Evolutionary conservation across 768 basidiomycete genomes (phyloP), one percentile per base, ranked within the genome.

Genomic region (Terana coerulea): DNA sequence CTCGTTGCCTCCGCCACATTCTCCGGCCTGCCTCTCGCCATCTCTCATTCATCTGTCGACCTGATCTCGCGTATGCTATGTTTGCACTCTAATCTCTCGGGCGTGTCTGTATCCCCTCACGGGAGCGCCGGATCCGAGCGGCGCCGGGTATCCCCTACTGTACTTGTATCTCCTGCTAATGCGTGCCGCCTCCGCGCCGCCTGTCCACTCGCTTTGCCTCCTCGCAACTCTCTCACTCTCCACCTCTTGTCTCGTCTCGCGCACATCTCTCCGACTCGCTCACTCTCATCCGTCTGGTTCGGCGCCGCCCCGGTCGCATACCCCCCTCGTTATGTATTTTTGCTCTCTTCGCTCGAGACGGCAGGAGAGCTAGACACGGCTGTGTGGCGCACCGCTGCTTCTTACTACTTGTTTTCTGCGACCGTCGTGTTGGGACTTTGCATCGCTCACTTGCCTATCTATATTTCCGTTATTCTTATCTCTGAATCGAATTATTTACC

Each of bases 11-110:
- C n/a, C 43, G 3, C 5, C 43, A 30, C 26, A 29, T 29, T 19
- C 12, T 44, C n/a, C n/a, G n/a, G n/a, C n/a, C n/a, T n/a, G n/a
- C n/a, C n/a, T n/a, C n/a, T n/a, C 28, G 17, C 28, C 12, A 28
- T 44, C 43, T 44, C 28, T 24, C 43, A 8, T 3, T 24, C 26
- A 44, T 44, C 43, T 44, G 15, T n/a, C 15, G 8, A 22, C 21
- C 39, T 17, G 8, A 44, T 44, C 26, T 44, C 29, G 24, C 39
- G 17, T 44, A 44, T 44, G 26, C 6, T 29, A 29, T 19, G 43
- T 44, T 17, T 29, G 26, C 43, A 44, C 26, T 44, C 28, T 44
- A 44, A 44, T 44, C 28, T 30, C 43, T 44, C 43, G 43, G 43
- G 43, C 17, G 26, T 44, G 43, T 44, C 43, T 44, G 43, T 44